Conservation (phyloP, 225 moss, liverwort and hornwort species). For the Anthoceros angustus region DNA sequence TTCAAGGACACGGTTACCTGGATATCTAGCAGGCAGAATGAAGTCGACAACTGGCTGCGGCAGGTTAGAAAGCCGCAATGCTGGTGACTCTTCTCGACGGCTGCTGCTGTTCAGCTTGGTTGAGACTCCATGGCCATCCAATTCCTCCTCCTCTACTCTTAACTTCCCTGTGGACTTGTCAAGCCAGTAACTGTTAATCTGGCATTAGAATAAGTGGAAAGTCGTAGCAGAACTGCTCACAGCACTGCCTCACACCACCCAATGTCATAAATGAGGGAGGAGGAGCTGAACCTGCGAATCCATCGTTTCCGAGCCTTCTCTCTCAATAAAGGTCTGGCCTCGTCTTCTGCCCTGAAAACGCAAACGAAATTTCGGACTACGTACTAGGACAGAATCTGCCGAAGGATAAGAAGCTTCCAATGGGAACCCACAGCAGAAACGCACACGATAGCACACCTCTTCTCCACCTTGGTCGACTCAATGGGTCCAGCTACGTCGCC, state of each 20-base stretch:
- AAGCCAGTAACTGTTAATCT: constrained; percentile 4
- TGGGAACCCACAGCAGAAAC: too few relatives aligned
- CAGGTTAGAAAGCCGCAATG: not conserved
- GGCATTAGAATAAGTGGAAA: not conserved
- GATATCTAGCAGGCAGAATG: constrained; percentile 7
- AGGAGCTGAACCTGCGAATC: not conserved
- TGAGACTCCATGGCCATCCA: not conserved
- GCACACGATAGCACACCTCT: too few relatives aligned
- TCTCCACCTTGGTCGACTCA: too few relatives aligned
- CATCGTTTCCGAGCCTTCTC: not conserved
- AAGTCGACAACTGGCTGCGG: constrained; percentile 5
- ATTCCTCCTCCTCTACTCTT: not conserved
- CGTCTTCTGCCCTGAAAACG: not conserved
- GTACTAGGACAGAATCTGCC: too few relatives aligned
- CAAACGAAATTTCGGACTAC: not conserved
- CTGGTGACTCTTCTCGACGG: not conserved
- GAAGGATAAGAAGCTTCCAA: too few relatives aligned
- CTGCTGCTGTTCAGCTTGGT: not conserved
- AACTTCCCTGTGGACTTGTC: not conserved
- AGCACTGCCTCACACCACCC: too few relatives aligned
- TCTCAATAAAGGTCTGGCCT: not conserved
- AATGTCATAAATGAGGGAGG: not conserved
- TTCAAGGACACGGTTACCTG: constrained; percentile 6
- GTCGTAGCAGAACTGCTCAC: too few relatives aligned
- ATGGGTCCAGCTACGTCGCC: too few relatives aligned